Evolutionary conservation across 768 basidiomycete genomes (phyloP).

Genomic region (Solioccasus polychromus): DNA sequence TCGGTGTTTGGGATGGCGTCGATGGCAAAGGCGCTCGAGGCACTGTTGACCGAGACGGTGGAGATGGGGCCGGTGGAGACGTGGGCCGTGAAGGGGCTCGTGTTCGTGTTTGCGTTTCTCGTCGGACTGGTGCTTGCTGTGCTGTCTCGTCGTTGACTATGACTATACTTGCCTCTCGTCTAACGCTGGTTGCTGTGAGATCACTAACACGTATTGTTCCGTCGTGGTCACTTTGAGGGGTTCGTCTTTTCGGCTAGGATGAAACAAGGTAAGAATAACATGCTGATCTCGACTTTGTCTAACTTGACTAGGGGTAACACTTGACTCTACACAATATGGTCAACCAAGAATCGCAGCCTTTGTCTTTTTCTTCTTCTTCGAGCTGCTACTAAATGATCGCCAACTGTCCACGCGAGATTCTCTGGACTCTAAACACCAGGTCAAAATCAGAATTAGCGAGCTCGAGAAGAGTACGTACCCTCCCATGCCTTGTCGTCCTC

Average conservation of each 20-base stretch:
- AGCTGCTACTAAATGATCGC: slow-evolving; percentile 63
- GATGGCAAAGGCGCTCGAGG: slow-evolving; percentile 62
- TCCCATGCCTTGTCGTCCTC: slow-evolving; percentile 91
- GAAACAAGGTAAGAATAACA: too few relatives aligned
- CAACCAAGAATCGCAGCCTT: slow-evolving; percentile 68
- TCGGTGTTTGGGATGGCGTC: slow-evolving; percentile 73
- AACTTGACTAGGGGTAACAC: slow-evolving; percentile 12
- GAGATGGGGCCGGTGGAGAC: slow-evolving; percentile 46
- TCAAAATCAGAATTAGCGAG: not conserved
- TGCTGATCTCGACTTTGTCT: too few relatives aligned
- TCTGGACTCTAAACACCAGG: slow-evolving; percentile 51
- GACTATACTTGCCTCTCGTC: too few relatives aligned
- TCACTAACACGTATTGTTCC: too few relatives aligned
- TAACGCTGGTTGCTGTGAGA: too few relatives aligned
- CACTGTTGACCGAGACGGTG: slow-evolving; percentile 51
- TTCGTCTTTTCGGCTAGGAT: too few relatives aligned
- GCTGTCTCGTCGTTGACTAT: slow-evolving; percentile 12
- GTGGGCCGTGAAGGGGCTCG: slow-evolving; percentile 16
- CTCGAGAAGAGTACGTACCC: slow-evolving; percentile 45
- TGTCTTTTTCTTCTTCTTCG: slow-evolving; percentile 83
- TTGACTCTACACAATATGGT: slow-evolving; percentile 22
- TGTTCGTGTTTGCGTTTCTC: slow-evolving; percentile 18
- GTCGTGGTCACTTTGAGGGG: too few relatives aligned
- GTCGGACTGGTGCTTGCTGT: slow-evolving; percentile 24
- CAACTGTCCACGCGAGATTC: slow-evolving; percentile 85